Evolutionary conservation across 192 early-diverging fungal genomes (phyloP).

Genomic region (Coemansia sp.): DNA sequence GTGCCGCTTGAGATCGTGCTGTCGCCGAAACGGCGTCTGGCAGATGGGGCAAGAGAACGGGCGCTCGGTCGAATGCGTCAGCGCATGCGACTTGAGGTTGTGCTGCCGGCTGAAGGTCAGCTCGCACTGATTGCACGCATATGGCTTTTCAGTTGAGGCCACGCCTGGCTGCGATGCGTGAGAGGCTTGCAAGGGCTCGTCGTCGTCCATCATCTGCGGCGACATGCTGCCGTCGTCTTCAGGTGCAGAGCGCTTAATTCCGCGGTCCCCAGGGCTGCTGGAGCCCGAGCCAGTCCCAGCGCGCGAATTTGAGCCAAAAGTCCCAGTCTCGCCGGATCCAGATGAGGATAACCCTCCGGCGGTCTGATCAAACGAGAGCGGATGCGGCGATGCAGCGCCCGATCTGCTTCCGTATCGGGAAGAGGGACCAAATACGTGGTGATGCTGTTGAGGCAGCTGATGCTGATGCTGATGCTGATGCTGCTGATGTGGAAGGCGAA

Average conservation of each 20-base stretch:
- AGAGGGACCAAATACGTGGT: constrained; percentile 9
- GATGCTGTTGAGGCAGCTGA: constrained; percentile 13
- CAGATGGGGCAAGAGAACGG: constrained; percentile 70
- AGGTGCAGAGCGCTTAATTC: constrained; percentile 23
- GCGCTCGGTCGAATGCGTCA: constrained; percentile 72
- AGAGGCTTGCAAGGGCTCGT: background rate
- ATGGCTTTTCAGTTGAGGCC: constrained; percentile 50
- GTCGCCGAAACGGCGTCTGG: constrained; percentile 75
- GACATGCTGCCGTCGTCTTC: constrained; percentile 6
- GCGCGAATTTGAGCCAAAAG: background rate
- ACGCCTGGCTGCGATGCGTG: constrained; percentile 20
- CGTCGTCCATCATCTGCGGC: constrained; percentile 14
- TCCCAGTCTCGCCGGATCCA: constrained; percentile 4
- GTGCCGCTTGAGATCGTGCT: constrained; percentile 90
- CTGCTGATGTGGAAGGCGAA: constrained; percentile 11
- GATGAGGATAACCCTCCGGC: constrained; percentile 26
- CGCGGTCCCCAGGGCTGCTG: constrained; percentile 11
- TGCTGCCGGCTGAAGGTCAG: constrained; percentile 73
- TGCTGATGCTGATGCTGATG: constrained; percentile 12
- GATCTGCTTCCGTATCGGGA: constrained; percentile 15
- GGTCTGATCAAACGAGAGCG: constrained; percentile 29
- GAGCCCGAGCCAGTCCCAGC: background rate
- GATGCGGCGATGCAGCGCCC: constrained; percentile 29
- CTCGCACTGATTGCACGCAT: constrained; percentile 58
- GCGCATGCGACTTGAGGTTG: constrained; percentile 72